Conservation (phyloP, 768 basidiomycete genomes). For the Hygrophorus pudorinus region DNA sequence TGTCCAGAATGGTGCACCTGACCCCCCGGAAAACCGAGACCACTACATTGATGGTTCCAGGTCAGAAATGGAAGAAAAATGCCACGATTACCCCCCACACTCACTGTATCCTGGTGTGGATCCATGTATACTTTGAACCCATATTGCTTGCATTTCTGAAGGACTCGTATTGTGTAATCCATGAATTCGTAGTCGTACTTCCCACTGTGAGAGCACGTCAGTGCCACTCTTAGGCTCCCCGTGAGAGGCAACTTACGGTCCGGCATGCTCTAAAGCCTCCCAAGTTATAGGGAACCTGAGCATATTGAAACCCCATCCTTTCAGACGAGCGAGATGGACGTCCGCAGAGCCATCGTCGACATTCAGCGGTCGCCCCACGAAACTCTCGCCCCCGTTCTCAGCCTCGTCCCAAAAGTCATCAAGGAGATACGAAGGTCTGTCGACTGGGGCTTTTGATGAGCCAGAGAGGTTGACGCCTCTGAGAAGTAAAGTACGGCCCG, state of each 20-base stretch:
- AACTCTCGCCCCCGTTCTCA: slow-evolving; percentile 58
- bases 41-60: slow-evolving; percentile 48
- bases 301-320: slow-evolving; percentile 91
- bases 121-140: slow-evolving; percentile 92
- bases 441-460: slow-evolving; percentile 74
- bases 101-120: slow-evolving; percentile 90
- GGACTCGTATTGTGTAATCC: slow-evolving; percentile 79
- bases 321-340: slow-evolving; percentile 74
- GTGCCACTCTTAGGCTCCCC: slow-evolving; percentile 5
- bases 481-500: slow-evolving; percentile 69
- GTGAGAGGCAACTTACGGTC: slow-evolving; percentile 63
- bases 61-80: background rate
- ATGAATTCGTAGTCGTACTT: slow-evolving; percentile 88
- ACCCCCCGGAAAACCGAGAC: slow-evolving; percentile 92
- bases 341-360: slow-evolving; percentile 82
- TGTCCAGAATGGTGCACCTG: slow-evolving; percentile 93
- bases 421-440: slow-evolving; percentile 54
- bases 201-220: slow-evolving; percentile 38
- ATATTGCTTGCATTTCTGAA: slow-evolving; percentile 86
- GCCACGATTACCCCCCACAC: slow-evolving; percentile 21
- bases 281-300: slow-evolving; percentile 83
- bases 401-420: slow-evolving; percentile 79
- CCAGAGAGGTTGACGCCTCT: slow-evolving; percentile 95
- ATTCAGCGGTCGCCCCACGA: slow-evolving; percentile 69
- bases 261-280: slow-evolving; percentile 90